phyloP scores from a whole-genome alignment of 257 asterid species.

The Datura wrightii region DNA sequence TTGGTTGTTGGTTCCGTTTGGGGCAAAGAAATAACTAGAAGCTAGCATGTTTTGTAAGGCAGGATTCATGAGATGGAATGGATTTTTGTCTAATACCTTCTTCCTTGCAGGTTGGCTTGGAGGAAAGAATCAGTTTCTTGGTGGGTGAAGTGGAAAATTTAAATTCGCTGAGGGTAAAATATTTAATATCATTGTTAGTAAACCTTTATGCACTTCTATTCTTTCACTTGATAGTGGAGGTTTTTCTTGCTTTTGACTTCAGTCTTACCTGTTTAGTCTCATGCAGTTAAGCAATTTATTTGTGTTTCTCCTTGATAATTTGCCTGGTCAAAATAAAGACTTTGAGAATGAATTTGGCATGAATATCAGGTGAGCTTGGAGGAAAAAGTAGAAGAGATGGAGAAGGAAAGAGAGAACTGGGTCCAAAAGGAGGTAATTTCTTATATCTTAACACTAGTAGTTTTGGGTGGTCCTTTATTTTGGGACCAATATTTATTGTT shows the following conservation, averaged over 20 bases:
- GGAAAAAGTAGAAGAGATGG: slow-evolving; percentile 63
- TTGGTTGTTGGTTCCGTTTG: slow-evolving; percentile 2
- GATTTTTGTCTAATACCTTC: slow-evolving; percentile 25
- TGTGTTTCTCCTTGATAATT: slow-evolving; percentile 18
- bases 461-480: slow-evolving; percentile 1
- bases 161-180: slow-evolving; percentile 52
- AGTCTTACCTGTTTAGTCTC: not conserved
- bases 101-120: slow-evolving; percentile 56
- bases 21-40: slow-evolving; percentile 10
- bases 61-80: slow-evolving; percentile 12
- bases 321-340: not conserved
- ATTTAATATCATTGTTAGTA: not conserved
- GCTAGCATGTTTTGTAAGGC: slow-evolving; percentile 6
- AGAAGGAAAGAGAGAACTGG: slow-evolving; percentile 62
- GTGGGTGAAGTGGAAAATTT: slow-evolving; percentile 50
- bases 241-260: slow-evolving; percentile 28
- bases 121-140: slow-evolving; percentile 53
- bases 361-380: slow-evolving; percentile 62
- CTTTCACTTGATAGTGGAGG: slow-evolving; percentile 20
- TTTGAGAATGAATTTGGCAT: slow-evolving; percentile 17
- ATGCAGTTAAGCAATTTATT: slow-evolving; percentile 10
- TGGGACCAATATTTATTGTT: not conserved
- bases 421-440: slow-evolving; percentile 64
- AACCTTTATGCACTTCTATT: not conserved
- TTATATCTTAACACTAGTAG: slow-evolving; percentile 30